Conservation (phyloP, 2,329 filamentous ascomycete species). For the Hymenotorrendiella dingleyae region DNA sequence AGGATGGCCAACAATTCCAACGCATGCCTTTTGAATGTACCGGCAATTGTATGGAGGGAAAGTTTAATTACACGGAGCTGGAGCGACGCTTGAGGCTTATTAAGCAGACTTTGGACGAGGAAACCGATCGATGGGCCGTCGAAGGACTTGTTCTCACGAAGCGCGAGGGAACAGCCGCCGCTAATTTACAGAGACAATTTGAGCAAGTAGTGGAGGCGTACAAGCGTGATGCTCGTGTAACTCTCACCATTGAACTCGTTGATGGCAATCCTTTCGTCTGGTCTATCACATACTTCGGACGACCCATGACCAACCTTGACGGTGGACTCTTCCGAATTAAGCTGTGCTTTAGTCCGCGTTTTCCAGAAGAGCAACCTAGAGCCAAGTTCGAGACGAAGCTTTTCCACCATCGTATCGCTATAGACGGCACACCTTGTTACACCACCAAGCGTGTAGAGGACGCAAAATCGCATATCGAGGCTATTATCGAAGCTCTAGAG, state of each 20-base stretch:
- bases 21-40: constrained; percentile 81
- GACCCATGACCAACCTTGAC: constrained; percentile 88
- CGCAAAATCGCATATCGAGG: constrained; percentile 75
- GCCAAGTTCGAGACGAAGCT: constrained; percentile 74
- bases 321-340: constrained; percentile 82
- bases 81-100: constrained; percentile 63
- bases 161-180: constrained; percentile 69
- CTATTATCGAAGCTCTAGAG: constrained; percentile 75
- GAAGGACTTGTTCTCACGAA: constrained; percentile 59
- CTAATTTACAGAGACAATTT: constrained; percentile 77
- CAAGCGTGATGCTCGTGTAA: constrained; percentile 61
- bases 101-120: constrained; percentile 63
- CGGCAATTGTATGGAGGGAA: constrained; percentile 78
- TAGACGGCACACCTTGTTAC: constrained; percentile 79
- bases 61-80: constrained; percentile 74
- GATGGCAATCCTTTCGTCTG: constrained; percentile 86
- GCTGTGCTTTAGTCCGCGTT: constrained; percentile 73
- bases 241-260: constrained; percentile 70
- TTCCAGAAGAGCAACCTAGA: constrained; percentile 83
- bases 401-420: constrained; percentile 82
- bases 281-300: constrained; percentile 82
- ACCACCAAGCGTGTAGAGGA: constrained; percentile 67
- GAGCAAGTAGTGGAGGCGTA: constrained; percentile 74
- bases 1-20: constrained; percentile 59
- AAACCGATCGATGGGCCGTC: constrained; percentile 64